A percentile compares a stretch with the other conserved stretches of the same genome.
These are phyloP conservation scores for Quercus lobata DNA, from an alignment of 331 rosid species.

Conservation along the genomic window DNA sequence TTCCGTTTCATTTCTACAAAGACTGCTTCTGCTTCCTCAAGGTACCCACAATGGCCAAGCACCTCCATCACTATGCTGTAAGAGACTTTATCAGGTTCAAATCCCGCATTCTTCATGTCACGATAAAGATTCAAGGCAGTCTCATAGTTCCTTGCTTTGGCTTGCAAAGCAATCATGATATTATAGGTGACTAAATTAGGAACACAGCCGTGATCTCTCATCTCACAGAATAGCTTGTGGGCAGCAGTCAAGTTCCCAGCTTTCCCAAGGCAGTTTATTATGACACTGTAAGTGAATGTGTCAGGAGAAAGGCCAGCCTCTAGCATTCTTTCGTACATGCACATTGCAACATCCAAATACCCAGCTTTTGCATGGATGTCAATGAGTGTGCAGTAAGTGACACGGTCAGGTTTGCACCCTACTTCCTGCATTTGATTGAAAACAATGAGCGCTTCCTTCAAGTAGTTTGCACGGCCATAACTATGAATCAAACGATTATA, in stretches of 20 bases:
- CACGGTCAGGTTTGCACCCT: constrained; percentile 87
- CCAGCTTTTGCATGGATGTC: constrained; percentile 98
- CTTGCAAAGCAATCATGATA: constrained; percentile 92
- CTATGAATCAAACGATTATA: constrained; percentile 88
- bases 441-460: constrained; percentile 69
- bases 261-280: constrained; percentile 91
- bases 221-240: constrained; percentile 72
- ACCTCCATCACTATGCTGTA: constrained; percentile 98
- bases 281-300: constrained; percentile 93
- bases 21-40: constrained; percentile 82
- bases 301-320: constrained; percentile 87
- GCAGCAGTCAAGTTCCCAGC: constrained; percentile 86
- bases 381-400: constrained; percentile 89
- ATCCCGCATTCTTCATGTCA: constrained; percentile 82
- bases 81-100: constrained; percentile 85
- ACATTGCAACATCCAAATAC: constrained; percentile 77
- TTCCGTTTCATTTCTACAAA: constrained; percentile 73
- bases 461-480: constrained; percentile 90
- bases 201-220: constrained; percentile 83
- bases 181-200: constrained; percentile 93
- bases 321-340: constrained; percentile 84
- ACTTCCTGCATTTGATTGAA: constrained; percentile 79
- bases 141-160: constrained; percentile 87
- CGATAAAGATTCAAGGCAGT: constrained; percentile 74
- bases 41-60: constrained; percentile 89